A percentile compares a stretch with the other conserved stretches of the same genome.
Evolutionary conservation across 2,329 filamentous ascomycete genomes (phyloP).

Genomic region (Apiospora phragmitis): DNA sequence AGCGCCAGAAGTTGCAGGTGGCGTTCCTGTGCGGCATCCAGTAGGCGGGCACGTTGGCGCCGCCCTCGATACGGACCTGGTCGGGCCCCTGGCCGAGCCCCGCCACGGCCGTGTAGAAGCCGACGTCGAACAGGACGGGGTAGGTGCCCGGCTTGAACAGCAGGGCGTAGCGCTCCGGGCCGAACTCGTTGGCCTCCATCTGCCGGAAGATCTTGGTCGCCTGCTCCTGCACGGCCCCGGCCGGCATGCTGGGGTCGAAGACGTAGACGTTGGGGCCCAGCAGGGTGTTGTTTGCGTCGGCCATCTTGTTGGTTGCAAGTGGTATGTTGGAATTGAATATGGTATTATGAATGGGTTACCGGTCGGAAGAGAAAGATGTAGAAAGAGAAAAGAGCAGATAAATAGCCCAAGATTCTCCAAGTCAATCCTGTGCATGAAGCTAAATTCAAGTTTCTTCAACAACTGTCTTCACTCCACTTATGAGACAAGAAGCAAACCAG

Average conservation of each 20-base stretch:
- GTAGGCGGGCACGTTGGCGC: slow-evolving; percentile 34
- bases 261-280: slow-evolving; percentile 34
- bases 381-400: not conserved
- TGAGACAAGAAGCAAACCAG: slow-evolving; percentile 3
- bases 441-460: not conserved
- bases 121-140: slow-evolving; percentile 33
- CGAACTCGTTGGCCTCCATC: slow-evolving; percentile 37
- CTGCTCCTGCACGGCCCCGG: slow-evolving; percentile 28
- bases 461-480: not conserved
- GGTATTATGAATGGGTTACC: not conserved
- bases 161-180: slow-evolving; percentile 30
- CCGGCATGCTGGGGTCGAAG: slow-evolving; percentile 32
- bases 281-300: slow-evolving; percentile 27
- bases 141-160: slow-evolving; percentile 34
- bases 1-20: slow-evolving; percentile 36
- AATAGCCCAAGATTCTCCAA: not conserved
- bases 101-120: slow-evolving; percentile 35
- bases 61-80: slow-evolving; percentile 33
- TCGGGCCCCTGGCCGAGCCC: slow-evolving; percentile 31
- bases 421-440: not conserved
- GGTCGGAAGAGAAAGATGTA: not conserved
- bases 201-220: slow-evolving; percentile 29
- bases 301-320: not conserved
- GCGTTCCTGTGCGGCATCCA: slow-evolving; percentile 37
- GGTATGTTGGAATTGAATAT: not conserved